phyloP scores from a whole-genome alignment of 225 moss, liverwort and hornwort genomes.

The Antitrichia curtipendula region DNA sequence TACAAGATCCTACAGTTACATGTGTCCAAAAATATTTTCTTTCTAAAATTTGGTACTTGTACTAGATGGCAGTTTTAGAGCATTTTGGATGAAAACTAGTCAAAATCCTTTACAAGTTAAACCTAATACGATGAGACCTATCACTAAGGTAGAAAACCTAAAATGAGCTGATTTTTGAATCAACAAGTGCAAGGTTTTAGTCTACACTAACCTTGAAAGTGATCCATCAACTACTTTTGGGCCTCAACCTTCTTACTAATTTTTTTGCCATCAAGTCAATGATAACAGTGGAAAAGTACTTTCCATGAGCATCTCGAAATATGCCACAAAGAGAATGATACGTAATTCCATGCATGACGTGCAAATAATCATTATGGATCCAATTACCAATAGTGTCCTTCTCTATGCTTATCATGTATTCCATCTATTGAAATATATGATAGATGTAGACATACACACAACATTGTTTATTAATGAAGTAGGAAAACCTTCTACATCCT shows the following conservation, averaged over 20 bases:
- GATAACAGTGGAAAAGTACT: rapidly evolving
- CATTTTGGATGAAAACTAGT: too few relatives aligned
- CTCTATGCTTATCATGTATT: not conserved
- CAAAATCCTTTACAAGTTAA: too few relatives aligned
- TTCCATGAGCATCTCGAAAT: not conserved
- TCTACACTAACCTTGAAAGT: not conserved
- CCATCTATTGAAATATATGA: not conserved
- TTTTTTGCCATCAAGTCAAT: rapidly evolving
- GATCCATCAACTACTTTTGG: not conserved
- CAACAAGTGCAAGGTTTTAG: rapidly evolving
- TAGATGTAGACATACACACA: not conserved
- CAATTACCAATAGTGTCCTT: not conserved
- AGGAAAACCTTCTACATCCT: too few relatives aligned
- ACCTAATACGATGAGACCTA: rapidly evolving
- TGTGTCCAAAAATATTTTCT: too few relatives aligned
- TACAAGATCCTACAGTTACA: too few relatives aligned
- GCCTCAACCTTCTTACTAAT: rapidly evolving
- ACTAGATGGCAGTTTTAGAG: too few relatives aligned
- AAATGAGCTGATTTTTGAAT: not conserved
- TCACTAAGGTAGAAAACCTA: not conserved
- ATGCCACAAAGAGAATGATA: not conserved
- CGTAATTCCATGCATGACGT: not conserved
- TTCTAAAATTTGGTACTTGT: too few relatives aligned
- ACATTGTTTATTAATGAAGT: too few relatives aligned
- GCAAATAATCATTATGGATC: not conserved